Base-by-base conservation (phyloP, 163 green algal genomes). In the Chlamydomonas reinhardtii region DNA sequence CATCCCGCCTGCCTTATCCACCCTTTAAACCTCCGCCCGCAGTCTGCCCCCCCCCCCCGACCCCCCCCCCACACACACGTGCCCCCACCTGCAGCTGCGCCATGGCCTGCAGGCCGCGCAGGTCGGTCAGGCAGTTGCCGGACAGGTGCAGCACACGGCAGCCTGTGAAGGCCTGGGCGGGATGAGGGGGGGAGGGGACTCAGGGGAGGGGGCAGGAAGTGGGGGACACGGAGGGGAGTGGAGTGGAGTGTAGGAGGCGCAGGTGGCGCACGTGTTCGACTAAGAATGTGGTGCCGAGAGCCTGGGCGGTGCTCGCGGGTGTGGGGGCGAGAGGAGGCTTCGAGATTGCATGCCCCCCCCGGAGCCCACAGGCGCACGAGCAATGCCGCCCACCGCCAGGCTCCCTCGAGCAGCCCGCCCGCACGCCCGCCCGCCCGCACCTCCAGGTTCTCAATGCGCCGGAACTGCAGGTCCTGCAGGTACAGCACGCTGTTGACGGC, bases 401-500 rank as follows among this genome's bases (percentile, higher is more conserved):
- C n/a, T n/a, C n/a, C n/a, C n/a, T n/a, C n/a, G n/a, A n/a, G n/a
- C n/a, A n/a, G n/a, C n/a, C 27, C 17, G 32, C 31, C 24, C 11
- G 14, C 61, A n/a, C 35, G 37, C 27, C 37, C 1, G 9, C 35
- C 59, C 25, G 2, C 71, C 27, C 59, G n/a, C n/a, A 39, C 78
- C 78, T 81, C 52, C 35, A 87, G 71, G 61, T 80, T 80, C n/a
- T 80, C 64, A 24, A 87, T 81, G 1, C 71, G 71, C 20, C 71
- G 25, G 71, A 87, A 80, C 29, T 68, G 29, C 5, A 81, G 37
- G 35, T 66, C 81, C 43, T 81, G 71, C 68, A 87, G 81, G 70
- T 87, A 87, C 6, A 87, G 81, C 14, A 31, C 66, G 56, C 71
- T 87, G 81, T 87, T 80, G 71, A 72, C 80, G 31, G 81, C 17